Evolutionary conservation across 345 rosid genomes (phyloP), one percentile per base, ranked within the genome.

Genomic region (Hibiscus syriacus): DNA sequence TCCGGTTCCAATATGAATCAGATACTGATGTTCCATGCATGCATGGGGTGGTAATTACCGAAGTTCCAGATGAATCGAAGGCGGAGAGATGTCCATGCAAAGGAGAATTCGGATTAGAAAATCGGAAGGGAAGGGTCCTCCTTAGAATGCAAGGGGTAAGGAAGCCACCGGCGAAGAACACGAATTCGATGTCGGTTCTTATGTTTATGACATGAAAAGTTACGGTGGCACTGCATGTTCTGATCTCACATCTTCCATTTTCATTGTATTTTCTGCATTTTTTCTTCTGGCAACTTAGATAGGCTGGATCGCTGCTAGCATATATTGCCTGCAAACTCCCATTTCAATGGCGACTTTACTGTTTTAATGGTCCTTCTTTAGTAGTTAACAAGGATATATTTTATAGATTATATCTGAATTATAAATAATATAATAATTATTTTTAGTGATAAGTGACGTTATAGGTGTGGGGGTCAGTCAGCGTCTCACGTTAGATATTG

Each of bases 161-260:
- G 38, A 88, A 88, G 3, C 94, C 94, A 2, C 84, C 86, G 10
- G 67, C 48, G 2, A 86, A 84, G 27, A 88, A 50, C 17, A 86
- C 86, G 27, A 88, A 88, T 22, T 80, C 79, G 23, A 88, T 77
- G 79, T 85, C 84, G 0, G 81, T 84, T 70, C 90, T 80, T 64
- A 85, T 74, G 77, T 88, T 88, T 2, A 88, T 55, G 3, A 86
- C 86, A 63, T 88, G 89, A 57, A 88, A 88, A 0, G 46, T 59
- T 19, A 86, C 0, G 23, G 86, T 60, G 2, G 74, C 90, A 9
- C 80, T 72, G 73, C 89, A 85, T 11, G 82, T 77, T 8, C 43
- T 46, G 25, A 71, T 73, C 1, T 12, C 26, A 66, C 92, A 85
- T n/a, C 14, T 41, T 1, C 77, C 79, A 4, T 30, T 7, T 1